Evolutionary conservation across 371 early-diverging fungal species (phyloP).

Genomic region (Caulochytrium protostelioides): DNA sequence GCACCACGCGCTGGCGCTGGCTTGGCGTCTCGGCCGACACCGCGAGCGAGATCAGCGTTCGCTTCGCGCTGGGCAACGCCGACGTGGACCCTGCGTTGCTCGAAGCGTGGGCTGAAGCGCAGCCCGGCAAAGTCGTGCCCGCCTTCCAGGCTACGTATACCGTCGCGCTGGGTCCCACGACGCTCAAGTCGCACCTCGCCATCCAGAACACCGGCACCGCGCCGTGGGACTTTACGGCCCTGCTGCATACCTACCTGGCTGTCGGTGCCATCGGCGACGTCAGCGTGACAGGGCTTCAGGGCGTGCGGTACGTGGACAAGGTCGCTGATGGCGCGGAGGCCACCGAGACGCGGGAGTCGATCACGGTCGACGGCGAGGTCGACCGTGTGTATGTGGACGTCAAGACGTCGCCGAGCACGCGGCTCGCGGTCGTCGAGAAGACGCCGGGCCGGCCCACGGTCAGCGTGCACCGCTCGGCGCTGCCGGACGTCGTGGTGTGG

Average conservation of each 20-base stretch:
- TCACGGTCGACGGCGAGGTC: slow-evolving; percentile 40
- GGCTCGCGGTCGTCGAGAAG: slow-evolving; percentile 15
- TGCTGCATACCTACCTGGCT: slow-evolving; percentile 76
- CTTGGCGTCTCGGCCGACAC: slow-evolving; percentile 24
- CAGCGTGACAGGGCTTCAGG: slow-evolving; percentile 35
- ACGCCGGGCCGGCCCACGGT: slow-evolving; percentile 12
- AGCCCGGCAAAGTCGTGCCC: too few relatives aligned
- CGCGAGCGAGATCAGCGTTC: slow-evolving; percentile 34
- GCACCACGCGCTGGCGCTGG: slow-evolving; percentile 46
- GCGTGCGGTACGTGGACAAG: slow-evolving; percentile 47
- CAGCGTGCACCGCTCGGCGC: slow-evolving; percentile 28
- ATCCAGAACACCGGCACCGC: slow-evolving; percentile 46
- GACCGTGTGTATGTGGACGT: slow-evolving; percentile 52
- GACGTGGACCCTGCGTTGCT: background rate
- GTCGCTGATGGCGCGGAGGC: slow-evolving; percentile 17
- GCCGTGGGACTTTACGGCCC: slow-evolving; percentile 55
- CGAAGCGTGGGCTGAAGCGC: slow-evolving; percentile 1
- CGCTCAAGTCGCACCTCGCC: slow-evolving; percentile 38
- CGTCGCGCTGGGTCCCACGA: slow-evolving; percentile 41
- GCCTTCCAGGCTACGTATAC: slow-evolving; percentile 55
- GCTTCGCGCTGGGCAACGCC: slow-evolving; percentile 22
- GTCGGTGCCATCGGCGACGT: slow-evolving; percentile 38
- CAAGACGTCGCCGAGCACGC: slow-evolving; percentile 25
- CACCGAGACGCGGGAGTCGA: slow-evolving; percentile 17
- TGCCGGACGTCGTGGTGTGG: slow-evolving; percentile 76